Base-by-base conservation (phyloP, 2,329 filamentous ascomycete species). In the Lojkania enalia region DNA sequence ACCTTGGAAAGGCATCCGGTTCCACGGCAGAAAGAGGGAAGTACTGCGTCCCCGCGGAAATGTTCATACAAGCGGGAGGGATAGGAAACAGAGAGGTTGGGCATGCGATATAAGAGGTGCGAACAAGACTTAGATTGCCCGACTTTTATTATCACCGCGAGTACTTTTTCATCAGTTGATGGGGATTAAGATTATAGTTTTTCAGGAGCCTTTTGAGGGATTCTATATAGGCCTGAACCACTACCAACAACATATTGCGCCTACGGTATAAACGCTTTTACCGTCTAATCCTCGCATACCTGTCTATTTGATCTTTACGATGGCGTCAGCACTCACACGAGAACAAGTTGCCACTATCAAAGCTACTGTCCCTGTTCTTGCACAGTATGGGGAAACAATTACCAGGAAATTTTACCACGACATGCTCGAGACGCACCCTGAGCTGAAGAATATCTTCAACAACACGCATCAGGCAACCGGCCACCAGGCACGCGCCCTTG, bases 381-480 rank as follows among this genome's bases (percentile, higher is more conserved):
- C 78, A 16, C 76, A 84, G 49, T 82, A 89, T 62, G 87, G 87
- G 62, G 77, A 79, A 51, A 75, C 77, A 50, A 87, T 90, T 66
- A 85, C 86, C 4, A 77, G 76, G n/a, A 77, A 79, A 53, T 90
- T 91, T 74, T 90, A 91, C 75, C 75, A 76, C 49, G 83, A 81
- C 61, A 81, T 90, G 75, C 74, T 90, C 18, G 63, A 64, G 9
- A 81, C 82, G 29, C 76, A 88, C 48, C 86, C 86, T 0, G 78
- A 82, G 33, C 78, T 90, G 21, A 80, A 84, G 57, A 79, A 84
- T 66, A 75, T 86, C 68, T 90, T 90, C 78, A 90, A 89, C 67
- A 74, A 80, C 39, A 78, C 84, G 5, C 84, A 87, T 55, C 87
- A 90, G 69, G 71, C 73, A 33, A 87, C 79, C 4, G 83, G 84